phyloP scores from a whole-genome alignment of 371 early-diverging fungal species.

The Mortierella sp. region DNA sequence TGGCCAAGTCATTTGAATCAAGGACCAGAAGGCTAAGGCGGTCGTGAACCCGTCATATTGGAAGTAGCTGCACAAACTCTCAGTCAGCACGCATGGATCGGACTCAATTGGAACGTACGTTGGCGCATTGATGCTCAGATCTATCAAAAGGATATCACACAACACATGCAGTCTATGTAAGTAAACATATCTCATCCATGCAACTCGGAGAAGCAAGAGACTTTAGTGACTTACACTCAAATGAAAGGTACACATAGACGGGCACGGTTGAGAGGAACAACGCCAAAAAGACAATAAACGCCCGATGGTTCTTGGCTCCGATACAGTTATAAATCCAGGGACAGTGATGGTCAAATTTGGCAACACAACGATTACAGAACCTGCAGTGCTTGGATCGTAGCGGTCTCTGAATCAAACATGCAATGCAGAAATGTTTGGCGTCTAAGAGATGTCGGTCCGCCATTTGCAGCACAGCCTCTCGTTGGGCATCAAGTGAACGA shows the following conservation, averaged over 20 bases:
- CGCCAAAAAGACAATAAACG: constrained; percentile 82
- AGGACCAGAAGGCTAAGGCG: constrained; percentile 73
- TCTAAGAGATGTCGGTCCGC: constrained; percentile 78
- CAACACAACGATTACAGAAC: constrained; percentile 96
- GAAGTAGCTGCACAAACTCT: constrained; percentile 75
- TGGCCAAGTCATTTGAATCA: constrained; percentile 85
- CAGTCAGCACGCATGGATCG: constrained; percentile 70
- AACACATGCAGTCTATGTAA: background rate
- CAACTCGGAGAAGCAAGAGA: too few relatives aligned
- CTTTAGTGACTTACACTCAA: constrained; percentile 81
- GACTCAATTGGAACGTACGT: constrained; percentile 57
- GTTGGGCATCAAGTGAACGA: constrained; percentile 57
- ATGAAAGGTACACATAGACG: constrained; percentile 66
- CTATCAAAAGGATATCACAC: constrained; percentile 17
- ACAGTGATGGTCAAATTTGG: constrained; percentile 99
- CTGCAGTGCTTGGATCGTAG: constrained; percentile 98
- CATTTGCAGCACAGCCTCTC: constrained; percentile 68
- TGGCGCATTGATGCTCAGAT: constrained; percentile 36
- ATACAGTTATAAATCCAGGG: constrained; percentile 96
- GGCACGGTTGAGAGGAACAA: constrained; percentile 69
- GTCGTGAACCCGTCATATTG: constrained; percentile 80
- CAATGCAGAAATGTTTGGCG: constrained; percentile 82
- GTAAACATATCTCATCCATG: too few relatives aligned
- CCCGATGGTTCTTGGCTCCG: constrained; percentile 86
- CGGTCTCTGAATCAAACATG: constrained; percentile 87